Evolutionary conservation across 306 rosid genomes (phyloP).

Genomic region (Trifolium repens): DNA sequence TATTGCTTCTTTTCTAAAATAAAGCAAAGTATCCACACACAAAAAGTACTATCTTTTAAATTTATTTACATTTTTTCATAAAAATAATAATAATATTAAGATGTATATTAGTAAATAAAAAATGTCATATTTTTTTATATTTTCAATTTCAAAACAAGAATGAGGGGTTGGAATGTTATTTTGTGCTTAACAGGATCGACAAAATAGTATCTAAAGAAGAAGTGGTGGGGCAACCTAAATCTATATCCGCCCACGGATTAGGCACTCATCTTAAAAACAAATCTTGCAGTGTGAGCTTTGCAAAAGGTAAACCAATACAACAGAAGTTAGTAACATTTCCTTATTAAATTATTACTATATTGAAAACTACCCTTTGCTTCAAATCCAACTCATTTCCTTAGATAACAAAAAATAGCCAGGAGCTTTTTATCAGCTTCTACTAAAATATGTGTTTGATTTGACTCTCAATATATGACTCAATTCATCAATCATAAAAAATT

Average conservation of each 20-base stretch:
- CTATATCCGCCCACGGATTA: slow-evolving; percentile 38
- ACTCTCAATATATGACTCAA: not conserved
- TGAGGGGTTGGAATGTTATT: too few relatives aligned
- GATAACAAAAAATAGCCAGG: not conserved
- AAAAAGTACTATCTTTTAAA: too few relatives aligned
- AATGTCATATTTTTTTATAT: too few relatives aligned
- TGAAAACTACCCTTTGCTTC: slow-evolving; percentile 20
- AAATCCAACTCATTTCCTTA: not conserved
- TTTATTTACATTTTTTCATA: too few relatives aligned
- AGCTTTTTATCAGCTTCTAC: slow-evolving; percentile 9
- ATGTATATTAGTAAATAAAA: too few relatives aligned
- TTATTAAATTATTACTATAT: slow-evolving; percentile 19
- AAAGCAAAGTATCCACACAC: not conserved
- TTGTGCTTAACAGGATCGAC: not conserved
- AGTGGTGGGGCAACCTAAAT: not conserved
- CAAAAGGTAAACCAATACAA: slow-evolving; percentile 21
- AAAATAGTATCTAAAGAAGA: not conserved
- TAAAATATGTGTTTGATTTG: slow-evolving; percentile 2
- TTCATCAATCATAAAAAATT: not conserved
- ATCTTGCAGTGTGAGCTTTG: slow-evolving; percentile 3
- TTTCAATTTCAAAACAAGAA: too few relatives aligned
- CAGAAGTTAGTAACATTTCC: slow-evolving; percentile 28
- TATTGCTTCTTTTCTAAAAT: not conserved
- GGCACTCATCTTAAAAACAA: slow-evolving; percentile 1
- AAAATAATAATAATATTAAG: too few relatives aligned